Evolutionary conservation across 306 rosid genomes (phyloP).

Genomic region (Acacia acuminata): DNA sequence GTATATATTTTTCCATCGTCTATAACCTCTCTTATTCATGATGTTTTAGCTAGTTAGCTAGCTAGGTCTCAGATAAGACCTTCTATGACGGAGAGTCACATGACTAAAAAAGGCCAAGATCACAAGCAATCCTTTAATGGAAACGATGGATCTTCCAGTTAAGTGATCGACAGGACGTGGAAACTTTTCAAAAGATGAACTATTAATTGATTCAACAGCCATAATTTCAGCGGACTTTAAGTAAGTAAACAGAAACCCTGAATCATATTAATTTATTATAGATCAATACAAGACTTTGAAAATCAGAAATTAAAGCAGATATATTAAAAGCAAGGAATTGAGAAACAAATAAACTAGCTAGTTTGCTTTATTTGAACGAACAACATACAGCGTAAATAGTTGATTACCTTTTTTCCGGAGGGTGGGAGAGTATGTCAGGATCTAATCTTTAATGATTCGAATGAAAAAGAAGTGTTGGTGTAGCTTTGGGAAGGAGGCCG

Average conservation of each 20-base stretch:
- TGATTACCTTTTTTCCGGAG: slow-evolving; percentile 41
- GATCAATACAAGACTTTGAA: slow-evolving; percentile 3
- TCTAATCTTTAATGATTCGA: slow-evolving; percentile 40
- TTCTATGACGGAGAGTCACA: slow-evolving; percentile 1
- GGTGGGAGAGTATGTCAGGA: slow-evolving; percentile 41
- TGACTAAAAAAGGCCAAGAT: slow-evolving; percentile 16
- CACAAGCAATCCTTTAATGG: slow-evolving; percentile 9
- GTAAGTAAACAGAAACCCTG: slow-evolving; percentile 20
- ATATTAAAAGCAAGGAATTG: not conserved
- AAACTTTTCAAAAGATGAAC: slow-evolving; percentile 18
- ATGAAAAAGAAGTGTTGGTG: slow-evolving; percentile 45
- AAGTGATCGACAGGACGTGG: slow-evolving; percentile 13
- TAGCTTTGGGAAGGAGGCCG: slow-evolving; percentile 34
- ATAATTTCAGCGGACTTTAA: slow-evolving; percentile 32
- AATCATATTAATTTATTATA: slow-evolving; percentile 26
- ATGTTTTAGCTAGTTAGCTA: not conserved
- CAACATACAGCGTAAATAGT: not conserved
- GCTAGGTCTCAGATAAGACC: not conserved
- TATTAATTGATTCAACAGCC: not conserved
- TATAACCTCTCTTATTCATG: not conserved
- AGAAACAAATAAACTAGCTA: not conserved
- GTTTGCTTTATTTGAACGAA: slow-evolving; percentile 13
- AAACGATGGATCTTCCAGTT: slow-evolving; percentile 10
- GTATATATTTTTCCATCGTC: not conserved
- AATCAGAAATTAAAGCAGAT: not conserved